Evolutionary conservation across 306 rosid genomes (phyloP), one percentile per base, ranked within the genome.

Genomic region (Vigna reflexopilosa): DNA sequence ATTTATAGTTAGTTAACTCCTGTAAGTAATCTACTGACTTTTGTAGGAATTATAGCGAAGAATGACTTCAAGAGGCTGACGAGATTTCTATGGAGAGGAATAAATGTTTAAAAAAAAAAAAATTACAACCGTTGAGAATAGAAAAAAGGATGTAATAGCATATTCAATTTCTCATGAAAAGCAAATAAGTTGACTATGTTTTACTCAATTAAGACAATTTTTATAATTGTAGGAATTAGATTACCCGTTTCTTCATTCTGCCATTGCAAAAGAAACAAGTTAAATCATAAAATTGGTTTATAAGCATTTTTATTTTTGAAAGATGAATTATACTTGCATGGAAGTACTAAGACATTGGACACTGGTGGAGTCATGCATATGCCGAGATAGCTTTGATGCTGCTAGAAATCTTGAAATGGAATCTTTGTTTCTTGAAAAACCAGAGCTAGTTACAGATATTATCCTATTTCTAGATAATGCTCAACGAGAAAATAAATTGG

Each of bases 371-470:
- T 14, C 54, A 49, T 49, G 45, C 56, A 52, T 26, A 76, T 50
- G 45, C 30, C 40, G 65, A 16, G 44, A 40, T 22, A 16, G 26
- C 52, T 76, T 63, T 64, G 65, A 65, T 51, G 32, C 19, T 52
- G 54, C 51, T 32, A 20, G 38, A 47, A 49, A 2, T 30, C 73
- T 36, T 65, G 32, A 77, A 77, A 44, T 38, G 73, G 52, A 52
- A 65, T 7, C 6, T 12, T 49, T 50, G 19, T 76, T 11, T 22
- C 17, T 14, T 17, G 30, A 77, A 5, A 45, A 66, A 36, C 56
- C 17, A 65, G 3, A 76, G 1, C 15, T 64, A 20, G 14, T 9
- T 44, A 44, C 11, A 10, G 72, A 75, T 30, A 14, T 24, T 47
- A 15, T 45, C 50, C 70, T 17, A n/a, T 75, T 75, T 61, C 30